Conservation (phyloP, 2,329 filamentous ascomycete species). For the Corynespora cassiicola region DNA sequence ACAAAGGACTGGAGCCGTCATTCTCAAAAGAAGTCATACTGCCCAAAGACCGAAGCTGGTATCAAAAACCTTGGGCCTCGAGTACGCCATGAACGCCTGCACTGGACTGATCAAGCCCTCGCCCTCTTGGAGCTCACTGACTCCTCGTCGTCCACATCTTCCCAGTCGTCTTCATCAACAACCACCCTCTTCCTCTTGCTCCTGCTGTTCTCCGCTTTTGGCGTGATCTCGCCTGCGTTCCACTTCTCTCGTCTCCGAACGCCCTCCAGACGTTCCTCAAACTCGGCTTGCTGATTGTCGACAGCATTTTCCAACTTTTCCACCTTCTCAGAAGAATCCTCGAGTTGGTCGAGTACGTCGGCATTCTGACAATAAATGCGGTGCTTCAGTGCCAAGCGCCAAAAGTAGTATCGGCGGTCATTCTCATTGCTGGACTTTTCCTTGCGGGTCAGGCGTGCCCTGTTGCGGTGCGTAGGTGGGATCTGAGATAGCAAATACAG, state of each 20-base stretch:
- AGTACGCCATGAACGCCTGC: conserved; percentile 4
- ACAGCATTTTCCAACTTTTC: conserved; percentile 76
- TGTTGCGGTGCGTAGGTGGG: conserved; percentile 55
- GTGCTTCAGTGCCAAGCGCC: conserved; percentile 78
- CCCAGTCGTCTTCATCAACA: conserved; percentile 44
- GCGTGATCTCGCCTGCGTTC: conserved; percentile 20
- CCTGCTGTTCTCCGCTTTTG: conserved; percentile 21
- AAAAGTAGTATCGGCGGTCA: conserved; percentile 71
- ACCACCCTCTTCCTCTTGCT: conserved; percentile 45
- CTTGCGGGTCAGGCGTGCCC: conserved; percentile 51
- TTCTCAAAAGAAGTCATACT: too few species aligned
- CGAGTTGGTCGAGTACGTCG: conserved; percentile 71
- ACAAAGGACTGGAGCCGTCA: too few species aligned
- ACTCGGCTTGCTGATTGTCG: conserved; percentile 73
- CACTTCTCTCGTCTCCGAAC: conserved; percentile 43
- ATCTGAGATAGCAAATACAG: conserved; percentile 73
- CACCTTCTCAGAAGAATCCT: conserved; percentile 69
- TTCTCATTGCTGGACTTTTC: conserved; percentile 61
- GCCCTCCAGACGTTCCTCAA: conserved; percentile 68
- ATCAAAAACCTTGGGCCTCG: too few species aligned
- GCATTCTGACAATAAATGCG: conserved; percentile 77
- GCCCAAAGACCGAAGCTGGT: too few species aligned
- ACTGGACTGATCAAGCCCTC: conserved; percentile 26
- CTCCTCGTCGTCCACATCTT: conserved; percentile 38
- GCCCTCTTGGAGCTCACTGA: conserved; percentile 35